phyloP scores from a whole-genome alignment of 2,329 filamentous ascomycete species.

The Monilinia aucupariae region DNA sequence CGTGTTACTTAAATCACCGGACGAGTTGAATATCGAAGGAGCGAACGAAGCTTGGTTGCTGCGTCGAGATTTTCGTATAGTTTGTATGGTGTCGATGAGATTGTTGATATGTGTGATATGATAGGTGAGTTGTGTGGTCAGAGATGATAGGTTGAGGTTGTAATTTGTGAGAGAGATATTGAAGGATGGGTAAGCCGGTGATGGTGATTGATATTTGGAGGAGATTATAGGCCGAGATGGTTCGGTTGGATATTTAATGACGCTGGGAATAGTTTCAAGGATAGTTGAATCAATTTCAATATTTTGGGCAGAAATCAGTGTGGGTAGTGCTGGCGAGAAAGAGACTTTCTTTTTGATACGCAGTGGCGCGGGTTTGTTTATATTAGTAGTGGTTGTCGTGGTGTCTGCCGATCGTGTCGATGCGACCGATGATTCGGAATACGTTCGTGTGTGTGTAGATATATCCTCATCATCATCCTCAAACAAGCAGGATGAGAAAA shows the following conservation, averaged over 20 bases:
- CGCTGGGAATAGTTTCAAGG: neutral
- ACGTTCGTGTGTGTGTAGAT: constrained; percentile 16
- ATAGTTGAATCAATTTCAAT: neutral
- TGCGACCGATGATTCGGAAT: constrained; percentile 7
- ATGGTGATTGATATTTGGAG: neutral
- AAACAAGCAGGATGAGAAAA: constrained; percentile 21
- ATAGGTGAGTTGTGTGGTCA: constrained; percentile 18
- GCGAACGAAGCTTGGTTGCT: constrained; percentile 21
- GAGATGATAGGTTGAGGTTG: constrained; percentile 19
- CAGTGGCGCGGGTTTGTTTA: constrained; percentile 18
- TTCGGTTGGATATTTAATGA: neutral
- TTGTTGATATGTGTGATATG: constrained; percentile 9
- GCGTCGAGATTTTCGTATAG: constrained; percentile 21
- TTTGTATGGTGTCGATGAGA: constrained; percentile 22
- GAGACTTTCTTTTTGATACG: constrained; percentile 32
- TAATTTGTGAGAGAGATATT: constrained; percentile 1
- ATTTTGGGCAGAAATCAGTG: neutral
- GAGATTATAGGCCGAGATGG: neutral
- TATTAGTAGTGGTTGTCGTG: neutral
- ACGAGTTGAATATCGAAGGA: neutral
- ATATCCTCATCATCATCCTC: constrained; percentile 8
- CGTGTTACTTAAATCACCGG: neutral
- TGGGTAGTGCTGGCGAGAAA: constrained; percentile 20
- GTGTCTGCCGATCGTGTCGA: neutral
- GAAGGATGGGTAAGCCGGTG: neutral